These are phyloP conservation scores for Lactarius akahatsu DNA, from an alignment of 768 basidiomycete species.

Conservation along the genomic window DNA sequence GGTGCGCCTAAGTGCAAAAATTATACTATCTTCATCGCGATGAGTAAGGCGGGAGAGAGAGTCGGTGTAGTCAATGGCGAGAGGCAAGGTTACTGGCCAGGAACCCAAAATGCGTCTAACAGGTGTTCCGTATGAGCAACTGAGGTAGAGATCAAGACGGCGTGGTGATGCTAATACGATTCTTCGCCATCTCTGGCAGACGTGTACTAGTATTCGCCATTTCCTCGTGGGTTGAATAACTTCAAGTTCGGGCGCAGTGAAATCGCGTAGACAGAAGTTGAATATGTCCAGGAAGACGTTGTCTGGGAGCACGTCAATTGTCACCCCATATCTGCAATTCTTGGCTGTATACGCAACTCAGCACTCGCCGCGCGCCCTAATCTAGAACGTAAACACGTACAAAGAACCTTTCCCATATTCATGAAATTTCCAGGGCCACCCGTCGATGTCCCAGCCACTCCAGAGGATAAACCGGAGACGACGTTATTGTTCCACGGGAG, in stretches of 20 bases:
- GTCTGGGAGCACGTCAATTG: neutral
- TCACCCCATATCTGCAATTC: neutral
- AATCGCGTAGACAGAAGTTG: no score
- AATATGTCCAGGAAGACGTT: neutral
- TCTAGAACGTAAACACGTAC: neutral
- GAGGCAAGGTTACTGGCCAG: neutral
- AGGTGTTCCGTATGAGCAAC: neutral
- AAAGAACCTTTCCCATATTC: neutral
- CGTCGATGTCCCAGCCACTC: neutral
- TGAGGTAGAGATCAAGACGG: neutral
- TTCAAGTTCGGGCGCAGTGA: no score
- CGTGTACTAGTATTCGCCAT: neutral
- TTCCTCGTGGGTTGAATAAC: neutral
- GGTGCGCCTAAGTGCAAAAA: neutral
- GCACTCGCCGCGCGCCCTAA: neutral
- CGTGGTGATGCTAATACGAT: neutral
- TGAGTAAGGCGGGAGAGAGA: neutral
- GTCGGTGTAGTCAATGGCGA: neutral
- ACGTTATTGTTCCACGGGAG: neutral
- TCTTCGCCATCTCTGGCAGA: neutral
- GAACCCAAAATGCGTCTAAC: neutral
- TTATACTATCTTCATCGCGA: neutral
- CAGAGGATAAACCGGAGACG: neutral
- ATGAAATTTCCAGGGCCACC: neutral
- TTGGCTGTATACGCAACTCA: neutral